These are phyloP conservation scores for Phytophthora colocasiae DNA, from an alignment of 352 stramenopile species.

Conservation along the genomic window DNA sequence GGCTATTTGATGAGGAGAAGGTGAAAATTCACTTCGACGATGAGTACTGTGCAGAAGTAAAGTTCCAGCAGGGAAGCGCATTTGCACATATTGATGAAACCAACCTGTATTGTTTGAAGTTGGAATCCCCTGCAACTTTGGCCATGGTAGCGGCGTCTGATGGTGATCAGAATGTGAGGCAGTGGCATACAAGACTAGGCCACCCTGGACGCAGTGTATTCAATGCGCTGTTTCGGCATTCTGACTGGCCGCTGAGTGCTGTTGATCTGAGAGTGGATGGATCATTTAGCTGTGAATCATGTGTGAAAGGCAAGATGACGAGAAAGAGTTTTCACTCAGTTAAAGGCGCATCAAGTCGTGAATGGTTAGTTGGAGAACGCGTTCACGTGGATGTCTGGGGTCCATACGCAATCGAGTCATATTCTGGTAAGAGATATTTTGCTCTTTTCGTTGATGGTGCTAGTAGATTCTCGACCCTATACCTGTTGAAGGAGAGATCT, in stretches of 20 bases:
- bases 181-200: slow-evolving; percentile 8
- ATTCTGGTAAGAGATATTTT: slow-evolving; percentile 20
- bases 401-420: slow-evolving; percentile 20
- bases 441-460: slow-evolving; percentile 33
- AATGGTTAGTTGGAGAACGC: slow-evolving; percentile 17
- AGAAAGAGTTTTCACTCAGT: slow-evolving; percentile 7
- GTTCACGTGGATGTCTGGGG: slow-evolving; percentile 26
- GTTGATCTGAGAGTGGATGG: slow-evolving; percentile 7
- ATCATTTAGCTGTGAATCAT: slow-evolving; percentile 7
- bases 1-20: too few relatives aligned
- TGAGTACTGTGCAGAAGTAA: too few relatives aligned
- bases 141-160: neutral
- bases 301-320: slow-evolving; percentile 19
- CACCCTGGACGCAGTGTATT: slow-evolving; percentile 11
- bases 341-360: neutral
- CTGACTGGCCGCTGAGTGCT: neutral
- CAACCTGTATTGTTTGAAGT: slow-evolving; percentile 6
- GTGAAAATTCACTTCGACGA: too few relatives aligned
- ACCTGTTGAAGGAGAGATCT: slow-evolving; percentile 14
- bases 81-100: slow-evolving; percentile 3
- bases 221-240: slow-evolving; percentile 16
- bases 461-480: slow-evolving; percentile 20
- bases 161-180: neutral
- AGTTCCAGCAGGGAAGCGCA: too few relatives aligned
- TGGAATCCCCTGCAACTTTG: neutral